Base-by-base conservation (phyloP, 2,329 filamentous ascomycete genomes). In the Colletotrichum sp. region DNA sequence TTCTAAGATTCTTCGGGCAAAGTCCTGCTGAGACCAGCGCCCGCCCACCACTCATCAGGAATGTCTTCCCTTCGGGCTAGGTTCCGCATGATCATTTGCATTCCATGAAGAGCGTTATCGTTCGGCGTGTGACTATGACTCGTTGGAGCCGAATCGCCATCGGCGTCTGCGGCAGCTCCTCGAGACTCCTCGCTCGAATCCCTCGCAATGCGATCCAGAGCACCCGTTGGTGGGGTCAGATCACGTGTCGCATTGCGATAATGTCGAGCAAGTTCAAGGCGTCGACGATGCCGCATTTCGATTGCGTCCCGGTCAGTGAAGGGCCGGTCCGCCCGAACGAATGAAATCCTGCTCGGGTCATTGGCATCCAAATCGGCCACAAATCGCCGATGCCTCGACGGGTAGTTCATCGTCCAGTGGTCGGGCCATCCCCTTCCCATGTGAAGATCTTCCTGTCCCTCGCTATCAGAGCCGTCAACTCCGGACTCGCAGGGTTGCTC, bases 31-130 rank as follows among this genome's bases (percentile, higher is more conserved):
- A 95, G 88, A 56, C 93, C 93, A 74, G 89, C 93, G 80, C 91
- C 90, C 74, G 91, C 91, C 95, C 95, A 97, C 92, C 94, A 96
- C 78, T 95, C 93, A 76, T 97, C 94, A 0, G 94, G 94, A 70
- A 97, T 93, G 79, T 96, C 94, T 80, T 95, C 91, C 28, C 94
- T 88, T 22, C 91, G 89, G 39, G 93, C 91, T 70, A 97, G 88
- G 58, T 91, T 89, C 78, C 93, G 91, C 43, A 97, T 88, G 62
- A 97, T 93, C 66, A 89, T 89, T 79, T 94, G 93, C 90, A 96
- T 93, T 61, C 93, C 91, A 27, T 90, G 88, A 82, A 81, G 83
- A 6, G 86, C 85, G 30, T 88, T 86, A 8, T 87, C 86, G 16
- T 82, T 78, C 10, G 74, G 58, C n/a, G 74, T 39, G 68, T 75